Base-by-base conservation (phyloP, 1,139 yeast genomes). In the Sugiyamaella novakii region DNA sequence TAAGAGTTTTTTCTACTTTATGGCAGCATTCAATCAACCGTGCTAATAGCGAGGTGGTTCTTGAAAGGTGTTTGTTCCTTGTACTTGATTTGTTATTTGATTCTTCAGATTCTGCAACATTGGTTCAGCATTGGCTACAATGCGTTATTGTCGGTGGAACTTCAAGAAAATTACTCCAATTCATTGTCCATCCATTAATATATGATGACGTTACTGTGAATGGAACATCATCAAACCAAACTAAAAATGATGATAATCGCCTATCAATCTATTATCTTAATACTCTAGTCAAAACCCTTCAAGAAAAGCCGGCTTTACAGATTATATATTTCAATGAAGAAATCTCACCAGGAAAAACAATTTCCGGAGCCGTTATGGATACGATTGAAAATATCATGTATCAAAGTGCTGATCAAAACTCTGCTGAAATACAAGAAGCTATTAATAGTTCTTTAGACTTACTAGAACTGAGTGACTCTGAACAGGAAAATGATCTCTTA, bases 51-150 rank as follows among this genome's bases (percentile, higher is more conserved):
- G 77, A 76, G 10, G 59, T 65, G 0, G 68, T 89, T 6, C 66
- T 88, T 18, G 71, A 76, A 10, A 73, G 84, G 50, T 92, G 95
- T 0, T 66, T 88, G n/a, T 81, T 83, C 53, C 61, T 87, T 3
- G 69, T 87, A 10, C 62, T 87, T 15, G 96, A 88, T 61, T 85
- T 80, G 43, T 62, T 86, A 17, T 56, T 55, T 14, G 53, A 55
- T 6, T 54, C 68, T 28, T 34, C 24, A 21, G 47, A 21, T 39
- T 39, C 37, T 24, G 19, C 53, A 27, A 62, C 78, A 3, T 68
- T 75, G n/a, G 78, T 81, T 1, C 65, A 74, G 5, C 76, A 78
- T 49, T 86, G 92, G 80, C 67, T 87, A 1, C 67, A 72, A 28
- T 70, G 73, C n/a, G 70, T 78, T 1, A 59, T 80, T 2, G 71